These are phyloP conservation scores for Alternaria sp. DNA, from an alignment of 2,329 filamentous ascomycete species.

Conservation along the genomic window DNA sequence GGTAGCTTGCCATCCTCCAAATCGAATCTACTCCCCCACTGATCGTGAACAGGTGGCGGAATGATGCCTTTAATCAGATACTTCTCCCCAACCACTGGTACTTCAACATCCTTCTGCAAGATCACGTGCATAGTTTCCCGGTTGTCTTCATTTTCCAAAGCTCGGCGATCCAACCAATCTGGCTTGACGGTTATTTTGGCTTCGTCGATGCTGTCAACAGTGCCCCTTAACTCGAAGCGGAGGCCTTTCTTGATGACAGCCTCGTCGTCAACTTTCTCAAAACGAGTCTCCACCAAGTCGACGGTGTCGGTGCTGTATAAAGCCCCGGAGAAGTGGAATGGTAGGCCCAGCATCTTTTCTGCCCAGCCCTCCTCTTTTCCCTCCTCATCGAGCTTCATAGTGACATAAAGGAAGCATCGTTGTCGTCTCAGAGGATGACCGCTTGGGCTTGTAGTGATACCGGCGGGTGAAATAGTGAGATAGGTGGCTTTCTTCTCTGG, in stretches of 20 bases:
- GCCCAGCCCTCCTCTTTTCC: background rate
- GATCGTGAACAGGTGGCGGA: background rate
- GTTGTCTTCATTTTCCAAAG: too few species aligned
- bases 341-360: background rate
- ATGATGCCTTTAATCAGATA: background rate
- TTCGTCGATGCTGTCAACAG: too few species aligned
- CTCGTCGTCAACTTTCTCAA: background rate
- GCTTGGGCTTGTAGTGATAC: too few species aligned
- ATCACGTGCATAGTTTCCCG: background rate
- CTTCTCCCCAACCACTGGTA: background rate
- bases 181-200: background rate
- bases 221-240: background rate
- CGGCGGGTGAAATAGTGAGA: background rate
- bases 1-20: background rate
- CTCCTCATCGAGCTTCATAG: background rate
- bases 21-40: too few species aligned
- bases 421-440: too few species aligned
- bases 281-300: background rate
- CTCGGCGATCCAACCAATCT: background rate
- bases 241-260: fast-evolving
- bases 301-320: background rate
- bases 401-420: background rate
- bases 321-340: background rate
- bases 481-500: background rate
- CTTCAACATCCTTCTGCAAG: background rate